Evolutionary conservation across 139 green algal genomes (phyloP), one percentile per base, ranked within the genome.

Genomic region (Chlorella sorokiniana): DNA sequence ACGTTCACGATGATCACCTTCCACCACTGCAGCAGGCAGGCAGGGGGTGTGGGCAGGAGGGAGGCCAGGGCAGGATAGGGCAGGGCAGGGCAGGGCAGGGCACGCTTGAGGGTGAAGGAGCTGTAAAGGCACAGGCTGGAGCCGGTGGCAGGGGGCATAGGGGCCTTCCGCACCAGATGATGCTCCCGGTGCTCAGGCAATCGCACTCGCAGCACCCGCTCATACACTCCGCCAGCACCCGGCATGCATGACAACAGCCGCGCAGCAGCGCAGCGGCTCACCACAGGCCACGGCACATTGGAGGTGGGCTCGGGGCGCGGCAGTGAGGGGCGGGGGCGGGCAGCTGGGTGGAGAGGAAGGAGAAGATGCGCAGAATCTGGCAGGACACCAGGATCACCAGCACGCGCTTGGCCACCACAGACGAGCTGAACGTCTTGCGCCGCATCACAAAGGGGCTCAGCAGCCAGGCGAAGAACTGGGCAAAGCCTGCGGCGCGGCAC

Each of bases 281-380:
- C 69, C 69, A 76, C 33, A 0, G 93, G 93, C 91, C 89, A 91
- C 4, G 77, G 54, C 40, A 81, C 78, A 18, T 87, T 74, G 14
- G 93, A 90, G 18, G 86, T 93, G 5, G 81, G n/a, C 74, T 93
- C 81, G 0, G 79, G 29, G 84, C 72, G 23, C 90, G 85, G 88
- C 95, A 98, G 87, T 98, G 95, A 78, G 94, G 95, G 76, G 93
- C 93, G 14, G 95, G 92, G 25, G 89, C 92, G 1, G 95, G 95
- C 31, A 98, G 88, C 84, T 94, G 89, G 0, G 95, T 98, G 7
- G 88, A 91, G 0, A 86, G 90, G 85, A 98, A 98, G 31, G 91
- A 94, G 3, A 95, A 38, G 62, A 97, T 96, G 42, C 95, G 90
- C 67, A 98, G 88, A 3, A 78, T 84, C 69, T 98, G 95, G 82